Conservation (phyloP, 768 basidiomycete genomes). For the Kwoniella sp. region DNA sequence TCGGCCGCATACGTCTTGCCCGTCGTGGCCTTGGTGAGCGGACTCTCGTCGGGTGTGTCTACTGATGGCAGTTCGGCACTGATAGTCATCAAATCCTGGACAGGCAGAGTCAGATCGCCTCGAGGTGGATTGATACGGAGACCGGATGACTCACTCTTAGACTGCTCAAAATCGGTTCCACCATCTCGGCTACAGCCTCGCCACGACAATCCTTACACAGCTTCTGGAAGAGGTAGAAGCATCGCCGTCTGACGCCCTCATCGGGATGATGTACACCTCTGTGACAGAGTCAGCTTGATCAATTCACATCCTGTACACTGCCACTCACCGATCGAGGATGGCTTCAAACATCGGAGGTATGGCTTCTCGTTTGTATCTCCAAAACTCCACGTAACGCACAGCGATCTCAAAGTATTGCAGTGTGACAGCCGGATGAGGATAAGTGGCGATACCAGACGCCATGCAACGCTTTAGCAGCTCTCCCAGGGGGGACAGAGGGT, state of each 20-base stretch:
- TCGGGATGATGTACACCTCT: conserved; percentile 84
- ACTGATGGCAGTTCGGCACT: conserved; percentile 69
- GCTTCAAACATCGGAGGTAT: conserved; percentile 82
- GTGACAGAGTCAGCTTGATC: conserved; percentile 10
- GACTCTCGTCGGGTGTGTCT: conserved; percentile 61
- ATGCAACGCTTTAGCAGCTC: conserved; percentile 82
- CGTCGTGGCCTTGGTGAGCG: conserved; percentile 71
- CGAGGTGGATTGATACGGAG: too few relatives aligned
- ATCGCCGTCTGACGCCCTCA: conserved; percentile 64
- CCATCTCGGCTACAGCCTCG: conserved; percentile 70
- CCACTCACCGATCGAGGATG: conserved; percentile 77
- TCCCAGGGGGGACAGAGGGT: conserved; percentile 81
- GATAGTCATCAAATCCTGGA: conserved; percentile 70
- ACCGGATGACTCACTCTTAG: conserved; percentile 51
- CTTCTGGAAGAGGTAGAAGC: conserved; percentile 87
- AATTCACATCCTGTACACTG: background rate
- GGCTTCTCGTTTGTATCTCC: conserved; percentile 84
- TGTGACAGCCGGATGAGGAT: conserved; percentile 75
- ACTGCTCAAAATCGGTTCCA: conserved; percentile 61
- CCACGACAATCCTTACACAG: conserved; percentile 79
- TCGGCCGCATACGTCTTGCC: conserved; percentile 72
- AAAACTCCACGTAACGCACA: conserved; percentile 92
- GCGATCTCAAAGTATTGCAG: conserved; percentile 90
- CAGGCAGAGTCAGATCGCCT: conserved; percentile 2
- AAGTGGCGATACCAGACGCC: conserved; percentile 72